Percentiles rank a stretch among this genome's conserved stretches.
These are phyloP conservation scores for Capsella bursapastoris DNA, from an alignment of 345 rosid genomes.

Conservation along the genomic window DNA sequence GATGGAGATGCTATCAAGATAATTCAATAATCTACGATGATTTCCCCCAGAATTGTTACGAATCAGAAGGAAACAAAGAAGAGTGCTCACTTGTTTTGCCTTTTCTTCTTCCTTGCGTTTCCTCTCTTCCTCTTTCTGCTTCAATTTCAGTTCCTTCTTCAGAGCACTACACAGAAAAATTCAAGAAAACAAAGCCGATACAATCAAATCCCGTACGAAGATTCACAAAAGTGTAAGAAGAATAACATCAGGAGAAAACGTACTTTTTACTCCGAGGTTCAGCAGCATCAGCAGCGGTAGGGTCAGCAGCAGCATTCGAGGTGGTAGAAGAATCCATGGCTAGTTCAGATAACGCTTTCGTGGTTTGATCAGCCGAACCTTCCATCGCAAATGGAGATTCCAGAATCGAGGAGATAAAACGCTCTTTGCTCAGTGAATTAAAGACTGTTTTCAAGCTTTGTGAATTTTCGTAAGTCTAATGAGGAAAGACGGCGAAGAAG, in stretches of 20 bases:
- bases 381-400: constrained; percentile 20
- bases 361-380: constrained; percentile 26
- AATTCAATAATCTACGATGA: constrained; percentile 5
- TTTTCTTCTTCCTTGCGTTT: constrained; percentile 67
- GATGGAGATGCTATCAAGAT: not conserved
- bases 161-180: constrained; percentile 60
- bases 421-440: not conserved
- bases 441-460: not conserved
- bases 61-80: constrained; percentile 1
- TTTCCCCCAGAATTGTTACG: not conserved
- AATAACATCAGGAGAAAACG: not conserved
- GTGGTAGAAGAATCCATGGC: constrained; percentile 31
- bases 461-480: not conserved
- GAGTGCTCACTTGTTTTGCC: constrained; percentile 51
- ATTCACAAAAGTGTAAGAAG: not conserved
- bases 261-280: constrained; percentile 84
- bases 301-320: not conserved
- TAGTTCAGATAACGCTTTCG: constrained; percentile 31
- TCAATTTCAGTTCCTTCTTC: constrained; percentile 76
- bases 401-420: not conserved
- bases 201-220: constrained; percentile 17
- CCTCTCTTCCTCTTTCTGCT: constrained; percentile 83
- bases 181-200: not conserved
- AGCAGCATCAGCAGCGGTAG: constrained; percentile 41
- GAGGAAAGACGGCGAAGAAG: constrained; percentile 32